A percentile compares a stretch with the other conserved stretches of the same genome.
These are phyloP conservation scores for Jacaranda mimosifolia DNA, from an alignment of 257 asterid species.

Conservation along the genomic window DNA sequence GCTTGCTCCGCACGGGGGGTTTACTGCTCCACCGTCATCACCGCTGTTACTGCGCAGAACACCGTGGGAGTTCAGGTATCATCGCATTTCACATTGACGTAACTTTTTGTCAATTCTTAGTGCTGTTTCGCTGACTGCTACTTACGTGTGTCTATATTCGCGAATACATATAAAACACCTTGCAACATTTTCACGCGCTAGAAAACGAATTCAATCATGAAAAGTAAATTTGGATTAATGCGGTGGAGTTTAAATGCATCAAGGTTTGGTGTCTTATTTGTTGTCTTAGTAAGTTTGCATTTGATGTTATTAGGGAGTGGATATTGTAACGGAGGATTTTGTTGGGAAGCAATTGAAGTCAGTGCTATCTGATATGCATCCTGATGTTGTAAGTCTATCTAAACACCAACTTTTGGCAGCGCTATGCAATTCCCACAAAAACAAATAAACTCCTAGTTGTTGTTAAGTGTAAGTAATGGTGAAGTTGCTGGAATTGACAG, in stretches of 20 bases:
- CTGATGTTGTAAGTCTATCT: conserved; percentile 79
- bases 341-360: conserved; percentile 84
- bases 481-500: conserved; percentile 55
- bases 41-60: conserved; percentile 96
- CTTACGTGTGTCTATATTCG: neutral
- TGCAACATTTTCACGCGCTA: neutral
- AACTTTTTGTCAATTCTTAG: neutral
- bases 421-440: neutral
- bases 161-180: neutral
- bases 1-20: conserved; percentile 91
- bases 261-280: neutral
- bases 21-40: conserved; percentile 89
- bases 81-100: conserved; percentile 4
- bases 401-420: neutral
- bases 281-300: conserved; percentile 9
- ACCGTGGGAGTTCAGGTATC: conserved; percentile 90
- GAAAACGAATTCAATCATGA: neutral
- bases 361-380: conserved; percentile 87
- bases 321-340: conserved; percentile 63
- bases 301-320: conserved; percentile 72
- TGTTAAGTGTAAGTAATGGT: conserved; percentile 6
- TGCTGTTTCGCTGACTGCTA: neutral
- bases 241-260: neutral
- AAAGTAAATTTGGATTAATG: too few species aligned
- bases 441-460: neutral